Evolutionary conservation across 2,329 filamentous ascomycete genomes (phyloP), one percentile per base, ranked within the genome.

Genomic region (Fusarium anguioides): DNA sequence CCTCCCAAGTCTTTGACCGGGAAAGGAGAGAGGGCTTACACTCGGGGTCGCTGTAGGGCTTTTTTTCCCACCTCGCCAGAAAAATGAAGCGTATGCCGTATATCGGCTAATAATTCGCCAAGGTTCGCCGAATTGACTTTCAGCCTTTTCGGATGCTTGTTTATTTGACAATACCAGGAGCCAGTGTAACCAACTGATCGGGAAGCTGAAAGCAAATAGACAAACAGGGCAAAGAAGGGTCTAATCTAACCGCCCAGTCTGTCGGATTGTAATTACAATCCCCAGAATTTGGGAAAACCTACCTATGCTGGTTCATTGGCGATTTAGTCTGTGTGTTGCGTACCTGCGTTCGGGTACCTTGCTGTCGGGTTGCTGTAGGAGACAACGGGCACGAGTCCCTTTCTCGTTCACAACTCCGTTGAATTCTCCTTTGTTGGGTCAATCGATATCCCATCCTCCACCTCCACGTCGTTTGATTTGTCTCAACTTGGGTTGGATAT

Each of bases 391-490:
- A 57, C 15, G 6, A 21, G 36, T 47, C 41, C 42, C 48, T 14
- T 42, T 59, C 36, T 27, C 23, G 44, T 36, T 51, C 42, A 12
- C 35, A 60, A 31, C 41, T 45, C 36, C 53, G 39, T 47, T 17
- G 8, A 57, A 35, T 46, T 36, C 33, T 48, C 59, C 36, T 44
- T 60, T 61, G 24, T 44, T 23, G 21, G 47, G 54, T 37, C 54
- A 47, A 17, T 35, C 26, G n/a, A 18, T 21, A 36, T 46, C 18
- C 35, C 26, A 53, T 56, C 48, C 41, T 37, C 64, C 45, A 64
- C 60, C 60, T 65, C 60, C 64, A 48, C 64, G 48, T 51, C 64
- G 48, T 51, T 64, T 47, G 31, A 23, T 40, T 40, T 31, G 35
- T 42, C 41, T 47, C 39, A 41, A 33, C 39, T 26, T 40, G 31